Conservation (phyloP, 2,329 filamentous ascomycete genomes). For the Ophidiomyces ophidiicola region DNA sequence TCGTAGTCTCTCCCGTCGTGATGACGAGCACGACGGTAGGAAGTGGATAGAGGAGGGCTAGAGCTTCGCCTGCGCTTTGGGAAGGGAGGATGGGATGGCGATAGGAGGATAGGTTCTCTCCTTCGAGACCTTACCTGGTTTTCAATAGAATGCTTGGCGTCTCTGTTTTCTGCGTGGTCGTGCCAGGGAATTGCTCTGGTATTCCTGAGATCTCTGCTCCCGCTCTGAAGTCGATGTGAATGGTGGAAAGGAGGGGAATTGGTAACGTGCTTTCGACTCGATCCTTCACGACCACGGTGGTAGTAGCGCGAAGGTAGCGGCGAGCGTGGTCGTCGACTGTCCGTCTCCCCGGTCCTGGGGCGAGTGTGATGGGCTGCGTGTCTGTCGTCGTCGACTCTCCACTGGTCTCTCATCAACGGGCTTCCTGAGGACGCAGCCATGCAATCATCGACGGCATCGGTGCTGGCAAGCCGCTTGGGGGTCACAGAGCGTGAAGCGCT, state of each 20-base stretch:
- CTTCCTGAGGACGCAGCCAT: conserved; percentile 41
- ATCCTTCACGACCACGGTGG: conserved; percentile 23
- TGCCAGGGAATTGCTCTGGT: conserved; percentile 17
- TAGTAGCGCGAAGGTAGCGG: conserved; percentile 27
- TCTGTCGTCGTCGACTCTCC: conserved; percentile 34
- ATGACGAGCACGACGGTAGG: conserved; percentile 21
- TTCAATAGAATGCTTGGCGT: conserved; percentile 16
- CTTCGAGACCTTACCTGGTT: conserved; percentile 19
- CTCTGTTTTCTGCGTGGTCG: conserved; percentile 16
- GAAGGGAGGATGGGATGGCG: conserved; percentile 17
- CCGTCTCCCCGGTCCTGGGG: conserved; percentile 16
- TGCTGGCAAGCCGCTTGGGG: background rate
- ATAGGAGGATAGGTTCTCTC: conserved; percentile 20
- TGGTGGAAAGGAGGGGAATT: conserved; percentile 21
- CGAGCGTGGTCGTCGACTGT: conserved; percentile 32
- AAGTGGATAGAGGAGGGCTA: conserved; percentile 29
- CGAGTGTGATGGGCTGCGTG: conserved; percentile 26
- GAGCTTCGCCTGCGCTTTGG: conserved; percentile 31
- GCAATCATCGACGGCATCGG: conserved; percentile 36
- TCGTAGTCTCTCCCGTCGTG: conserved; percentile 26
- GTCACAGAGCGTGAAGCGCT: background rate
- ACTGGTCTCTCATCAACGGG: conserved; percentile 40
- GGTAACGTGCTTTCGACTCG: conserved; percentile 22
- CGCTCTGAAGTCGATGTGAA: conserved; percentile 17
- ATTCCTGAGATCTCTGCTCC: conserved; percentile 19